A percentile compares a stretch with the other conserved stretches of the same genome.
phyloP scores from a whole-genome alignment of 257 asterid genomes.

The Solanum habrochaites region DNA sequence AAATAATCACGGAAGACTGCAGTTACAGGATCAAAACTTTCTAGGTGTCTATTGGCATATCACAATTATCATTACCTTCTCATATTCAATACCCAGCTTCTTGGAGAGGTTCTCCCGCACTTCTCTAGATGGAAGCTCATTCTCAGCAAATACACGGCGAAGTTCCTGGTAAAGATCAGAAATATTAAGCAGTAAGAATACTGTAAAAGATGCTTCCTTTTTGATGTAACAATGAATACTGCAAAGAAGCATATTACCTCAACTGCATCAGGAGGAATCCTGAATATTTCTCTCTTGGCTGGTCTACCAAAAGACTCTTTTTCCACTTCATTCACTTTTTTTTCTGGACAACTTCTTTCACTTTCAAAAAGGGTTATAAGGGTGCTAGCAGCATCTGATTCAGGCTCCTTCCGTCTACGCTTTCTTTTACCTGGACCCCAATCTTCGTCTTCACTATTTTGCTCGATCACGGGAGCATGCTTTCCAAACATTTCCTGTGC shows the following conservation, averaged over 20 bases:
- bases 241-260: constrained; percentile 40
- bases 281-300: constrained; percentile 49
- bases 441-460: constrained; percentile 90
- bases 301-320: constrained; percentile 14
- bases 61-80: constrained; percentile 50
- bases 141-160: constrained; percentile 73
- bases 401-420: constrained; percentile 62
- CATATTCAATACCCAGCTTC: constrained; percentile 70
- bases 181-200: constrained; percentile 9
- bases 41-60: neutral
- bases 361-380: constrained; percentile 41
- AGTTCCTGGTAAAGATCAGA: constrained; percentile 55
- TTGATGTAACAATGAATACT: neutral
- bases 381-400: constrained; percentile 57
- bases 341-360: constrained; percentile 24
- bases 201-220: neutral
- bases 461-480: constrained; percentile 44
- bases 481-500: constrained; percentile 89
- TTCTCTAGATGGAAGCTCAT: constrained; percentile 83
- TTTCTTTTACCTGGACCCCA: constrained; percentile 83
- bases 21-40: neutral
- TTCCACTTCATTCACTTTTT: constrained; percentile 16
- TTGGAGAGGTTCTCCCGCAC: constrained; percentile 55
- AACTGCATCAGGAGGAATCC: constrained; percentile 67
- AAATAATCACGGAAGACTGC: neutral